These are phyloP conservation scores for Ophiostoma piceae DNA, from an alignment of 2,329 filamentous ascomycete genomes.

Conservation along the genomic window DNA sequence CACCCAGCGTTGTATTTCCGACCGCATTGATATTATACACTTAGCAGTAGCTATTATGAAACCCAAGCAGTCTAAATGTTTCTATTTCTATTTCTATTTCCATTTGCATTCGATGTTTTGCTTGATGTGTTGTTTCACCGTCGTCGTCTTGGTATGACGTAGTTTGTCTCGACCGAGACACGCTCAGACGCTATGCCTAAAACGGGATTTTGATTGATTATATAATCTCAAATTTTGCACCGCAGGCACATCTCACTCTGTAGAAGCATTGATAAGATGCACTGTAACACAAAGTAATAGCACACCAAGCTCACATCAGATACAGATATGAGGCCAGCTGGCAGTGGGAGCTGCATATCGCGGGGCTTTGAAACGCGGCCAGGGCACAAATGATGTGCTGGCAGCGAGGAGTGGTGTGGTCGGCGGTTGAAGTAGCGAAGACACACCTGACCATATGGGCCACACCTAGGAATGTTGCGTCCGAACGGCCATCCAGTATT, in stretches of 20 bases:
- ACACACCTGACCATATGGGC: not conserved
- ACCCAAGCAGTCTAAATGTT: not conserved
- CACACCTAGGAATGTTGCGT: not conserved
- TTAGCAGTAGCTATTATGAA: not conserved
- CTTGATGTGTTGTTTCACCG: not conserved
- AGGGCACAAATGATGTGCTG: slow-evolving; percentile 6
- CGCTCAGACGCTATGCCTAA: not conserved
- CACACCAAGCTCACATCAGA: not conserved
- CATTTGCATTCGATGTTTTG: not conserved
- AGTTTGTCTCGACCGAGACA: not conserved
- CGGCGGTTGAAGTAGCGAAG: not conserved
- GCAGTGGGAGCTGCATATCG: not conserved
- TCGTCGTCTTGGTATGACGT: not conserved
- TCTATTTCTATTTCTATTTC: not conserved
- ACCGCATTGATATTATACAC: not conserved
- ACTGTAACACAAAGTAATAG: not conserved
- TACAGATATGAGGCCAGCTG: slow-evolving; percentile 2
- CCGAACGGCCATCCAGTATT: not conserved
- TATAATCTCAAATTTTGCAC: not conserved
- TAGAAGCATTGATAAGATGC: not conserved
- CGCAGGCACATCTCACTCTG: not conserved
- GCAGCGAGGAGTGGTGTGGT: not conserved
- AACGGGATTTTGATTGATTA: not conserved
- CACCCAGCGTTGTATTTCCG: not conserved
- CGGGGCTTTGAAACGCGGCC: slow-evolving; percentile 4